phyloP scores from a whole-genome alignment of 2,329 filamentous ascomycete species.

The Helicocarpus griseus region DNA sequence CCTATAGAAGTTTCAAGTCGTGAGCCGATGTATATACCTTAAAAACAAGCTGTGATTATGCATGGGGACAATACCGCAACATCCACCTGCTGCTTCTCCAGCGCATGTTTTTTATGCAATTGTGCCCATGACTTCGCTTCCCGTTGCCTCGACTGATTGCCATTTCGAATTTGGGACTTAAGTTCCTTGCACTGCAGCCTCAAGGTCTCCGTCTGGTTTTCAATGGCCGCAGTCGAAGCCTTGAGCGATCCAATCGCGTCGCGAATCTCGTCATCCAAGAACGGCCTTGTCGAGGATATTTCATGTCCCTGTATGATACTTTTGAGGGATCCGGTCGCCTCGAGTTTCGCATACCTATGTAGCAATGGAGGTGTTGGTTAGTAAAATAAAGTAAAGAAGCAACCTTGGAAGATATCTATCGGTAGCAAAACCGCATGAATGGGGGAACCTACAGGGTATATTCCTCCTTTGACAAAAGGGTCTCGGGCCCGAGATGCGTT shows the following conservation, averaged over 20 bases:
- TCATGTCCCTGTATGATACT: slow-evolving; percentile 20
- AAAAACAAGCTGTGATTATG: background rate
- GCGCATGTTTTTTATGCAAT: slow-evolving; percentile 26
- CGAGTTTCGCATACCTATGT: slow-evolving; percentile 26
- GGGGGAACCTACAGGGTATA: slow-evolving; percentile 25
- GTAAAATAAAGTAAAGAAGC: background rate
- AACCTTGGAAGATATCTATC: background rate
- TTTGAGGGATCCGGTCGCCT: slow-evolving; percentile 22
- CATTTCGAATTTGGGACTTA: slow-evolving; percentile 17
- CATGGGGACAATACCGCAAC: slow-evolving; percentile 21
- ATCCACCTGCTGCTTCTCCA: slow-evolving; percentile 24
- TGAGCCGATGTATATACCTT: slow-evolving; percentile 7
- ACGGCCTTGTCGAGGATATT: slow-evolving; percentile 24
- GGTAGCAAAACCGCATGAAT: background rate
- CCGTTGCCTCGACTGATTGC: slow-evolving; percentile 16
- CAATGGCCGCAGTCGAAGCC: slow-evolving; percentile 26
- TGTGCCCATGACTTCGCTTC: slow-evolving; percentile 20
- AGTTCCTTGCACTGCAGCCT: slow-evolving; percentile 24
- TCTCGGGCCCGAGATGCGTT: slow-evolving; percentile 23
- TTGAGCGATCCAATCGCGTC: slow-evolving; percentile 26
- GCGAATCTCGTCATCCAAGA: slow-evolving; percentile 31
- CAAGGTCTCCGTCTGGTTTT: slow-evolving; percentile 25
- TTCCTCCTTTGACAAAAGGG: slow-evolving; percentile 32
- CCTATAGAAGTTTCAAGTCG: slow-evolving; percentile 20
- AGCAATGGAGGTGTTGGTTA: background rate